Evolutionary conservation across 202 grass and related monocot species (phyloP), one percentile per base, ranked within the genome.

Genomic region (Musa balbisiana): DNA sequence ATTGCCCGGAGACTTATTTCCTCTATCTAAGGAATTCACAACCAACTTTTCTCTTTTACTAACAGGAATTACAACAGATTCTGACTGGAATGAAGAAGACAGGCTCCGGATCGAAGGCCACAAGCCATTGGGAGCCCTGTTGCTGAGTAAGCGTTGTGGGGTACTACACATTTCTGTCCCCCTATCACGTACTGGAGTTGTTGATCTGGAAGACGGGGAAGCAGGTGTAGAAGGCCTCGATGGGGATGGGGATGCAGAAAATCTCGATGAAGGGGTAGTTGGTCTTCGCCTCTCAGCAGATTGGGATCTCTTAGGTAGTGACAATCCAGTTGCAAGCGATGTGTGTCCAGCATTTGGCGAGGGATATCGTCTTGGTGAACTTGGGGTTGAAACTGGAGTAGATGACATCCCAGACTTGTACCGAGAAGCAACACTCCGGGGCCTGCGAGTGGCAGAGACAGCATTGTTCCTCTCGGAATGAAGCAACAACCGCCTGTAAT

Each of bases 221-320:
- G 86, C 89, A 13, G 86, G 80, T 0, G 84, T 83, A 53, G 66
- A 51, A 53, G 76, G 79, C 78, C 82, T 80, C 10, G 81, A 72
- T 24, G 66, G 67, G 21, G 82, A 58, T 21, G 62, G 14, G 21
- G 67, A 16, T 24, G 21, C 21, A 53, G 71, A 55, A 20, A 9
- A 55, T 10, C 67, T 69, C 65, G 81, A 78, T 9, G 92, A 83
- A 22, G 86, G 74, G n/a, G 88, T 87, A n/a, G 25, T 80, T 10
- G 88, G 85, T 70, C 92, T 79, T 69, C 67, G 33, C 79, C 89
- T 79, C 68, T 96, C 89, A 43, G 86, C 85, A 33, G 86, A 89
- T 69, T 80, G 86, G 20, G 88, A 51, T 82, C 88, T 80, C 82
- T 85, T 96, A 12, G 74, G 65, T 84, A 77, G 80, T 74, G 88